Percentiles rank a stretch among this genome's conserved stretches.
These are phyloP conservation scores for Mycena albidolilacea DNA, from an alignment of 768 basidiomycete genomes.

Conservation along the genomic window DNA sequence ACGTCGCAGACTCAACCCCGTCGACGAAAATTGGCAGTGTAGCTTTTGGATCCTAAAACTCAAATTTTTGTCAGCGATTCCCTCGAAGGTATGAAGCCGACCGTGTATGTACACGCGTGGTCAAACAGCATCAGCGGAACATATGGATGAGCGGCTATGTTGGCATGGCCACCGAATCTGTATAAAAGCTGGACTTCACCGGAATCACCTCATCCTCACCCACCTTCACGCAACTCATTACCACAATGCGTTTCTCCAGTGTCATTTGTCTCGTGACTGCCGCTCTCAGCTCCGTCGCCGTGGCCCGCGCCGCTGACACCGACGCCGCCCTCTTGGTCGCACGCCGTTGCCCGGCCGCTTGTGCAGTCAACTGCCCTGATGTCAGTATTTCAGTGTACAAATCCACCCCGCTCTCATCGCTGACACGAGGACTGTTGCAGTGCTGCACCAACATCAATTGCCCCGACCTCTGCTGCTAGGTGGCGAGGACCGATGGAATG, in stretches of 20 bases:
- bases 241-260: constrained; percentile 23
- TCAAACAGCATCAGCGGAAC: neutral
- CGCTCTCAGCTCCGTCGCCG: constrained; percentile 21
- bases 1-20: no score
- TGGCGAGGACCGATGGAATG: neutral
- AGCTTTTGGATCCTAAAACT: no score
- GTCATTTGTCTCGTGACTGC: constrained; percentile 13
- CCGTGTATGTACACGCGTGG: no score
- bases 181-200: neutral
- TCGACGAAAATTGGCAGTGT: no score
- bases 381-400: neutral
- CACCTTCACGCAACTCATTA: constrained; percentile 5
- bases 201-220: constrained; percentile 9
- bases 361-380: constrained; percentile 23
- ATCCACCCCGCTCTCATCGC: neutral
- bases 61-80: no score
- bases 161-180: neutral
- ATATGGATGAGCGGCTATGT: constrained; percentile 1
- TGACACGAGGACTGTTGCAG: neutral
- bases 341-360: constrained; percentile 20
- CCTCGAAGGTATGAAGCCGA: no score
- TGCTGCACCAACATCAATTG: constrained; percentile 23
- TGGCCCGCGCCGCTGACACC: constrained; percentile 12
- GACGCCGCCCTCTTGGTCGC: constrained; percentile 21
- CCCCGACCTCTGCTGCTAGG: constrained; percentile 17